Percentiles rank a stretch among this genome's conserved stretches.
These are phyloP conservation scores for Cryptococcus hybrid DNA, from an alignment of 1,284 basidiomycete species.

Conservation along the genomic window DNA sequence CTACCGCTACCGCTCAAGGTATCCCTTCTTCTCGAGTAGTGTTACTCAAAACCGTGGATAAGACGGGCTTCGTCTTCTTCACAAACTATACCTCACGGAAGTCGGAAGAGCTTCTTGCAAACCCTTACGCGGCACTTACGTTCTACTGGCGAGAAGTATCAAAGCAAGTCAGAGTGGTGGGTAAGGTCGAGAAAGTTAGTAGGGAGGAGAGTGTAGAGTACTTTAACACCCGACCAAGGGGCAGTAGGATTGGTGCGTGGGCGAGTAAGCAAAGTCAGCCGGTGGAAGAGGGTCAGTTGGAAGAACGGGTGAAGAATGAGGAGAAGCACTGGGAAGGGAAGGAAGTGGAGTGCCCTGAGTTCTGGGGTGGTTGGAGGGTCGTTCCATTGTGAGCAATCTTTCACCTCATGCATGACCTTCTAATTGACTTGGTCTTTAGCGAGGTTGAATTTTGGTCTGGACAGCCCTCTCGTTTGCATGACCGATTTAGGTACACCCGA, in stretches of 20 bases:
- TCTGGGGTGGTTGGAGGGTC: constrained; percentile 96
- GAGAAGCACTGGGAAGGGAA: constrained; percentile 60
- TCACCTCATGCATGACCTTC: neutral
- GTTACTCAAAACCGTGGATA: constrained; percentile 85
- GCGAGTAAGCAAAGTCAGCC: constrained; percentile 81
- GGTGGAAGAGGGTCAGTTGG: constrained; percentile 69
- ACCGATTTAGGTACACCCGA: constrained; percentile 77
- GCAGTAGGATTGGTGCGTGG: constrained; percentile 86
- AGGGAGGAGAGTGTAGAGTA: constrained; percentile 75
- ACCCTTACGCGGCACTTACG: constrained; percentile 75
- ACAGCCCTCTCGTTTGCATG: constrained; percentile 83
- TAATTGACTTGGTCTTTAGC: constrained; percentile 37
- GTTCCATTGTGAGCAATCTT: constrained; percentile 69
- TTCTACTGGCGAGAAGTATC: constrained; percentile 92
- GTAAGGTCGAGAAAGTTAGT: constrained; percentile 73
- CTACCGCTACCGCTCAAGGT: constrained; percentile 68
- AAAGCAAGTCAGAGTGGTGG: constrained; percentile 79
- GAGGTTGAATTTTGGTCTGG: constrained; percentile 93
- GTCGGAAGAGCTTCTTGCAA: constrained; percentile 71
- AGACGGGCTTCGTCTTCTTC: constrained; percentile 87
- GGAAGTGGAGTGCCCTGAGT: constrained; percentile 76
- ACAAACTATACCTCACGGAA: constrained; percentile 96
- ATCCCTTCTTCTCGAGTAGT: constrained; percentile 87
- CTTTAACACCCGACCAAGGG: constrained; percentile 77
- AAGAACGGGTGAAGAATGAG: constrained; percentile 60